These are phyloP conservation scores for Fusarium multiceps DNA, from an alignment of 2,329 filamentous ascomycete species.

Conservation along the genomic window DNA sequence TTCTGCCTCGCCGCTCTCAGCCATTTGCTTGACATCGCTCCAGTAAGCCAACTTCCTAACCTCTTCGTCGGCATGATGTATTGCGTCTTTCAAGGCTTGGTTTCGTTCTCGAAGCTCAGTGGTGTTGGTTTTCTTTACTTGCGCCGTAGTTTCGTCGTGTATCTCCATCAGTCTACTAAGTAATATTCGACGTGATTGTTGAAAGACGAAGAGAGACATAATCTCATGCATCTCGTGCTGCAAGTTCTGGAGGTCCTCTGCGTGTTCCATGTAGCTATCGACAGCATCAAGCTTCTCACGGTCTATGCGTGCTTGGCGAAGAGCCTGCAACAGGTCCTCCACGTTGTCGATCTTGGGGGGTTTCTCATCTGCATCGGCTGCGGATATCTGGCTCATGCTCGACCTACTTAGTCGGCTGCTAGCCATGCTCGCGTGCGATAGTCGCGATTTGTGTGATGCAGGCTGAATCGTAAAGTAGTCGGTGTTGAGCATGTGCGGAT, in stretches of 20 bases:
- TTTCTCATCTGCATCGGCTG: constrained; percentile 64
- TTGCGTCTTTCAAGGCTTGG: constrained; percentile 77
- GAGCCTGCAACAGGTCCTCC: constrained; percentile 72
- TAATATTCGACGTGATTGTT: constrained; percentile 83
- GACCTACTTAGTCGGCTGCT: constrained; percentile 51
- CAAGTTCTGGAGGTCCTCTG: constrained; percentile 80
- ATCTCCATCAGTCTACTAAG: constrained; percentile 75
- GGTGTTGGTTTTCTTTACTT: constrained; percentile 54
- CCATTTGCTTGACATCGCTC: constrained; percentile 82
- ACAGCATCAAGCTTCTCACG: constrained; percentile 90
- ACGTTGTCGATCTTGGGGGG: constrained; percentile 71
- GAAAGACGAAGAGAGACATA: constrained; percentile 89
- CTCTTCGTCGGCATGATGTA: constrained; percentile 81
- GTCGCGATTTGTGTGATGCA: constrained; percentile 54
- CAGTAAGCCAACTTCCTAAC: constrained; percentile 87
- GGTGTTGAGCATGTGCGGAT: constrained; percentile 74
- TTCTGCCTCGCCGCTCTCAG: constrained; percentile 61
- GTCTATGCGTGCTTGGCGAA: constrained; percentile 82
- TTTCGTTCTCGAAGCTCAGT: constrained; percentile 58
- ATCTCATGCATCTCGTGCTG: constrained; percentile 83
- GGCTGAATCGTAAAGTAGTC: constrained; percentile 84
- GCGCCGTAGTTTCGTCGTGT: constrained; percentile 56
- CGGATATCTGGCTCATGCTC: constrained; percentile 52
- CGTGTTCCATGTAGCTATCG: constrained; percentile 82
- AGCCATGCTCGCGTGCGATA: constrained; percentile 50